These are phyloP conservation scores for Arachis monticola DNA, from an alignment of 331 rosid species.

Conservation along the genomic window DNA sequence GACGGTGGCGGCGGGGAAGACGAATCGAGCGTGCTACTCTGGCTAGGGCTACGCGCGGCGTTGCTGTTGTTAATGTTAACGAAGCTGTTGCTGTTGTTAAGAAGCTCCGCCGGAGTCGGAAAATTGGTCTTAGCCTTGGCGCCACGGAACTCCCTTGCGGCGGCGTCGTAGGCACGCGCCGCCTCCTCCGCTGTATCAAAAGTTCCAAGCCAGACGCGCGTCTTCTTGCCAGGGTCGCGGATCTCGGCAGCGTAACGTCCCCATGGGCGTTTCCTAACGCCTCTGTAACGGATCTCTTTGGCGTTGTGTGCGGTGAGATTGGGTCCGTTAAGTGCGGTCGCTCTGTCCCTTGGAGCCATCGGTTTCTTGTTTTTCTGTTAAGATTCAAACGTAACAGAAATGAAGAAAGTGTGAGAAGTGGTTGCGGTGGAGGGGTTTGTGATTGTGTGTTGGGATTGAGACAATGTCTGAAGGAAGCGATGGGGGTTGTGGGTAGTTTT, in stretches of 20 bases:
- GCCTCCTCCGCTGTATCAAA: slow-evolving; percentile 83
- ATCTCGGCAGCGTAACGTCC: slow-evolving; percentile 95
- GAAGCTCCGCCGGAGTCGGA: slow-evolving; percentile 49
- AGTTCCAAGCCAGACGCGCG: slow-evolving; percentile 89
- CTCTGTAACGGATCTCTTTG: slow-evolving; percentile 75
- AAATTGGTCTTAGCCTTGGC: slow-evolving; percentile 74
- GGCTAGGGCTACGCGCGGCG: slow-evolving; percentile 59
- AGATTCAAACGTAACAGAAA: slow-evolving; percentile 7
- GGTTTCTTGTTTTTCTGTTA: too few relatives aligned
- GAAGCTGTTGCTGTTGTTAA: slow-evolving; percentile 13
- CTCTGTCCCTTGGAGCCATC: slow-evolving; percentile 66
- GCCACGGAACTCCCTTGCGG: slow-evolving; percentile 82
- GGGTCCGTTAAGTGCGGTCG: slow-evolving; percentile 22
- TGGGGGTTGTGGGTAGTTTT: slow-evolving; percentile 33
- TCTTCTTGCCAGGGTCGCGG: slow-evolving; percentile 83
- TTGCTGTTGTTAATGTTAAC: neutral
- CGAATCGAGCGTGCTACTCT: slow-evolving; percentile 72
- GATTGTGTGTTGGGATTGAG: slow-evolving; percentile 2
- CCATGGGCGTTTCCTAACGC: slow-evolving; percentile 87
- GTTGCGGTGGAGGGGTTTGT: neutral
- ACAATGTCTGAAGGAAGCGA: slow-evolving; percentile 33
- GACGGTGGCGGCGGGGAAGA: slow-evolving; percentile 57
- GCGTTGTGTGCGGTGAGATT: neutral
- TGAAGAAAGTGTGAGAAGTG: neutral
- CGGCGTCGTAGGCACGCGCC: slow-evolving; percentile 79